These are phyloP conservation scores for Boletellus ananas DNA, from an alignment of 768 basidiomycete genomes.

Conservation along the genomic window DNA sequence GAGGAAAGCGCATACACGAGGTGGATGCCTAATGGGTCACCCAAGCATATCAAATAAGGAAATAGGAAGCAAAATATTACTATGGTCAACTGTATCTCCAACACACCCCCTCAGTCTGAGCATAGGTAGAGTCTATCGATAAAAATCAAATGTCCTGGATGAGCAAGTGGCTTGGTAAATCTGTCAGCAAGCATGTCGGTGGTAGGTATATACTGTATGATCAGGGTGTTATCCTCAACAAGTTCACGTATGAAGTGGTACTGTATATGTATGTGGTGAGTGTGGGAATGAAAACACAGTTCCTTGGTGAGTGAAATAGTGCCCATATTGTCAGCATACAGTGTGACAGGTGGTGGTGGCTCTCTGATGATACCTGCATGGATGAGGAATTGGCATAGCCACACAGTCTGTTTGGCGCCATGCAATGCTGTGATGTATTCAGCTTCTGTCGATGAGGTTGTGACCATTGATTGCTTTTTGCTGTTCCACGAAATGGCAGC, in stretches of 20 bases:
- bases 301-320: constrained; percentile 35
- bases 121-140: not conserved
- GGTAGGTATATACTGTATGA: constrained; percentile 30
- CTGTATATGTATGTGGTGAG: constrained; percentile 42
- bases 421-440: constrained; percentile 22
- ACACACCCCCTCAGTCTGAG: not conserved
- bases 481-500: too few relatives aligned
- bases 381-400: constrained; percentile 8
- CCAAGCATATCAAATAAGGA: too few relatives aligned
- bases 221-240: constrained; percentile 25
- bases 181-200: constrained; percentile 37
- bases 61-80: too few relatives aligned
- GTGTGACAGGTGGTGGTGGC: not conserved
- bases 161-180: constrained; percentile 38
- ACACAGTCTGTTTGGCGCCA: constrained; percentile 13
- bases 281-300: constrained; percentile 32
- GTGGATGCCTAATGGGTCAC: too few relatives aligned
- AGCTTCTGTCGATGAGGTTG: too few relatives aligned
- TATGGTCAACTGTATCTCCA: too few relatives aligned
- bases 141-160: not conserved
- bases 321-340: constrained; percentile 33
- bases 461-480: too few relatives aligned
- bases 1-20: too few relatives aligned
- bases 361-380: not conserved
- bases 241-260: constrained; percentile 39